Base-by-base conservation (phyloP, 768 basidiomycete species). In the Termitomyces sp. region DNA sequence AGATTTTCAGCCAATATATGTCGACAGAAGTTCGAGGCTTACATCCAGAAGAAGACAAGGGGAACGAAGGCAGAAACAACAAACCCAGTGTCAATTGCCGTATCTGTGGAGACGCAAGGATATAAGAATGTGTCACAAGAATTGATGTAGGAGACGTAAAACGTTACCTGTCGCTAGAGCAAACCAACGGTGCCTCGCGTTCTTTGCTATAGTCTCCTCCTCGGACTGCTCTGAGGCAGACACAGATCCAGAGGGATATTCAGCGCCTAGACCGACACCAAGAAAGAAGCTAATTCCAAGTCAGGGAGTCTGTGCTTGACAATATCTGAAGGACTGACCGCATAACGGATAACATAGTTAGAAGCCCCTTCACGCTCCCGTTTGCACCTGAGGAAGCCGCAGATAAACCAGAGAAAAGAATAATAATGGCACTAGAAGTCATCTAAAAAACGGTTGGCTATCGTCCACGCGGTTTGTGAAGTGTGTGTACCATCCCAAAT, bases 151-250 rank as follows among this genome's bases (percentile, higher is more conserved):
- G 23, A 35, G 10, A n/a, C 3, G 13, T 20, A n/a, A 32, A 30
- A 38, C 8, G 82, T 66, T 71, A 92, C 93, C 95, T 7, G 94
- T 95, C 13, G 94, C 90, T 33, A 93, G 80, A 4, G 88, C 86
- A 67, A 96, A 87, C 84, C 93, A 91, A 50, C 87, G 74, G 68
- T 95, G 88, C 68, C 92, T 92, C 6, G 88, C 79, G 54, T 85
- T 84, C 73, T 89, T 91, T 62, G 71, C 76, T 64, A 96, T 87
- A 5, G 81, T 83, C 10, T 81, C 74, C 69, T 91, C 89, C 69
- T 97, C 95, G 0, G 93, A 89, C 66, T 93, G 90, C 67, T 96
- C 95, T 1, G 91, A 88, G 5, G 88, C 88, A 9, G 93, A 88
- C 8, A 94, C 91, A 0, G 88, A 89, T 20, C 94, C 93, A 63